These are phyloP conservation scores for Keithomyces neogunnii DNA, from an alignment of 2,329 filamentous ascomycete genomes.

Conservation along the genomic window DNA sequence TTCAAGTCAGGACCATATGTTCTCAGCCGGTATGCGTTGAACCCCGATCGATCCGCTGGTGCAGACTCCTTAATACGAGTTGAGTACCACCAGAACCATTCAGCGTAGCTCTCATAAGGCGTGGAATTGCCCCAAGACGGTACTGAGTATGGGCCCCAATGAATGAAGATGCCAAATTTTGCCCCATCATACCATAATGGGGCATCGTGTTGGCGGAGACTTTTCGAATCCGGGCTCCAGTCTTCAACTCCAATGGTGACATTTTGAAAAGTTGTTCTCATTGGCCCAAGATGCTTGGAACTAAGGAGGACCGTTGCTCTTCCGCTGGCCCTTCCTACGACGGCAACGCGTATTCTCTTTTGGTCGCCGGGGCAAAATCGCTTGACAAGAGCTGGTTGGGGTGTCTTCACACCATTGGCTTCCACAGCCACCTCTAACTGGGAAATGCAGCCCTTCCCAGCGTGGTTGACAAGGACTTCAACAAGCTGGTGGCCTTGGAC, in stretches of 20 bases:
- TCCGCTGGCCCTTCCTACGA: constrained; percentile 15
- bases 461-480: constrained; percentile 31
- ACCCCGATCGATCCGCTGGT: constrained; percentile 30
- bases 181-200: constrained; percentile 46
- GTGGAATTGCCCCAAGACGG: constrained; percentile 44
- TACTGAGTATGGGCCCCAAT: constrained; percentile 49
- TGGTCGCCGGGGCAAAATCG: constrained; percentile 36
- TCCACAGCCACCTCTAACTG: constrained; percentile 22
- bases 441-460: constrained; percentile 25
- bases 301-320: too few species aligned
- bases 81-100: constrained; percentile 44
- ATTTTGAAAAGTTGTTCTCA: too few species aligned
- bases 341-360: constrained; percentile 27
- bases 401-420: constrained; percentile 31
- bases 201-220: constrained; percentile 29
- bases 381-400: constrained; percentile 29
- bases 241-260: background rate
- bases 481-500: constrained; percentile 27
- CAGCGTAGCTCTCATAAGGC: constrained; percentile 31
- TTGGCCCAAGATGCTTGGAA: too few species aligned
- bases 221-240: constrained; percentile 9
- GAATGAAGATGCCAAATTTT: constrained; percentile 54
- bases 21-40: constrained; percentile 34
- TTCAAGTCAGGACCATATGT: constrained; percentile 40
- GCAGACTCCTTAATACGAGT: constrained; percentile 25